phyloP scores from a whole-genome alignment of 352 stramenopile genomes.

The Thraustotheca clavata region DNA sequence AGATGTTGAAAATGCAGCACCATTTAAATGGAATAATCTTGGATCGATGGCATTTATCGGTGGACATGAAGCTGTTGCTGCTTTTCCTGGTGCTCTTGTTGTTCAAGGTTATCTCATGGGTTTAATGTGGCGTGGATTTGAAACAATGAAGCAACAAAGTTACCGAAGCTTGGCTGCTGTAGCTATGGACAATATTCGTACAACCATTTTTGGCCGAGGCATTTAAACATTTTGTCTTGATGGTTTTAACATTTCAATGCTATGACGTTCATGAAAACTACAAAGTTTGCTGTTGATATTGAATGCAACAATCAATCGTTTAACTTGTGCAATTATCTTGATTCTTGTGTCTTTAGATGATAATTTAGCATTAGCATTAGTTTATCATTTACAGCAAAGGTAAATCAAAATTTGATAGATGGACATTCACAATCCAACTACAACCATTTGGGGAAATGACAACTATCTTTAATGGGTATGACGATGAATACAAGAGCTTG shows the following conservation, averaged over 20 bases:
- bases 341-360: too few relatives aligned
- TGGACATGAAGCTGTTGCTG: conserved; percentile 8
- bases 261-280: too few relatives aligned
- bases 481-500: conserved; percentile 80
- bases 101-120: conserved; percentile 9
- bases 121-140: conserved; percentile 7
- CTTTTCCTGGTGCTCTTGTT: not conserved
- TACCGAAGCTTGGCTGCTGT: conserved; percentile 4
- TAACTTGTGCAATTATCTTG: too few relatives aligned
- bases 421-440: too few relatives aligned
- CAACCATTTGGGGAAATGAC: too few relatives aligned
- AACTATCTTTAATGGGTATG: conserved; percentile 84
- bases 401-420: too few relatives aligned
- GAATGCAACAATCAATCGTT: too few relatives aligned
- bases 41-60: conserved; percentile 15
- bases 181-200: conserved; percentile 10
- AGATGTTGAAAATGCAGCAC: not conserved
- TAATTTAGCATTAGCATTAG: too few relatives aligned
- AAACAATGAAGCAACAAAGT: conserved; percentile 6
- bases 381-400: too few relatives aligned
- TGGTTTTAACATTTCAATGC: too few relatives aligned
- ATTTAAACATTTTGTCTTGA: too few relatives aligned
- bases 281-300: too few relatives aligned
- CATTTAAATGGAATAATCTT: conserved; percentile 10
- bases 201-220: conserved; percentile 4